Base-by-base conservation (phyloP, 1,284 basidiomycete genomes). In the Cutaneotrichosporon cavernicola region DNA sequence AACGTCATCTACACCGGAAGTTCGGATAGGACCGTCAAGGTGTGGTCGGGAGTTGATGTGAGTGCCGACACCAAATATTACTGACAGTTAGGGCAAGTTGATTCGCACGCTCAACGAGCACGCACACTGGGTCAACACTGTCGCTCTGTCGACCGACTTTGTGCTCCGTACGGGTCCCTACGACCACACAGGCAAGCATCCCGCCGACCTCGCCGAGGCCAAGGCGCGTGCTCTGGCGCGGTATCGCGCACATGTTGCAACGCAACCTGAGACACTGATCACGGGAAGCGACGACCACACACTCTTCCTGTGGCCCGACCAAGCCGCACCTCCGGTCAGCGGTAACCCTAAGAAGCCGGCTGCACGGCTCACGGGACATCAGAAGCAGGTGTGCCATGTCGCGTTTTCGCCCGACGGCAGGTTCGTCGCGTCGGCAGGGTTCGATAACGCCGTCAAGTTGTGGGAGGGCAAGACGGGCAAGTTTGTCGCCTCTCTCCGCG, bases 101-200 rank as follows among this genome's bases (percentile, higher is more conserved):
- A 83, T 85, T 43, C 80, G 85, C 43, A 89, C 88, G 0, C 83
- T 99, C 32, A 92, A 90, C 78, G 94, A 97, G 69, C 97, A 99
- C 73, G 95, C 95, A 0, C 97, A 99, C 76, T 98, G 95, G 96
- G 96, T 99, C 22, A 99, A 95, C 53, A 98, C 95, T 0, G 87
- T 99, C 56, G 89, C 96, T 2, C 85, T 99, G 62, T 96, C 93
- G 74, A 97, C 95, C 16, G 96, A 99, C 78, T 97, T 95, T 76
- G 87, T 96, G 16, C 85, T 97, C 10, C 88, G 95, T 4, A 98
- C 96, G 0, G 96, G 97, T 0, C 93, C 96, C 0, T 99, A 91
- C 72, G 95, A 97, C 76, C 91, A 97, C 70, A 90, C 86, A 0
- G 86, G 85, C 60, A 92, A 90, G 80, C 84, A 83, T 65, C 89